These are phyloP conservation scores for Trichoderma sp. DNA, from an alignment of 2,329 filamentous ascomycete species.

Conservation along the genomic window DNA sequence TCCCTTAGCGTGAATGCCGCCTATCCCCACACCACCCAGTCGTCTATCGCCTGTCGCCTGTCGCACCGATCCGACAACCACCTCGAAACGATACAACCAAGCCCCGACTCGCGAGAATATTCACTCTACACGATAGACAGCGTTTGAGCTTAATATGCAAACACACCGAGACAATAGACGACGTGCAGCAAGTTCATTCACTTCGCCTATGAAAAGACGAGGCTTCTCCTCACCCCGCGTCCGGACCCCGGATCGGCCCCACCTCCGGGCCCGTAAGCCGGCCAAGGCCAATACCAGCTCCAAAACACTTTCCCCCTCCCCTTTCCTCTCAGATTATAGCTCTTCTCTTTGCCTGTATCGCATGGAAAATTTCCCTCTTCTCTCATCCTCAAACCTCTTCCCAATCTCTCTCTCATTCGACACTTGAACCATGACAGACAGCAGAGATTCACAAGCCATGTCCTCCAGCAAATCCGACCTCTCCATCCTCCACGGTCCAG, in stretches of 20 bases:
- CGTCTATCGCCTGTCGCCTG: neutral
- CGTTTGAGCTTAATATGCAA: accelerated
- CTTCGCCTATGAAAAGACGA: neutral
- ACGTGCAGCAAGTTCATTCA: neutral
- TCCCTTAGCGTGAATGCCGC: neutral
- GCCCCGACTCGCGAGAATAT: neutral
- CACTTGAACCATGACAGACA: neutral
- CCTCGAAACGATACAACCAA: neutral
- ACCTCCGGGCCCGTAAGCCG: neutral
- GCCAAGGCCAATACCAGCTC: neutral
- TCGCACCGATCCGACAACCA: neutral
- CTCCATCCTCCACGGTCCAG: constrained; percentile 9
- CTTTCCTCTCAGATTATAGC: neutral
- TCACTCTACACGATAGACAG: neutral
- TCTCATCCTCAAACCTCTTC: neutral
- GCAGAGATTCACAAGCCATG: neutral
- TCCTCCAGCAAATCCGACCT: neutral
- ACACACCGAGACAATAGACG: neutral
- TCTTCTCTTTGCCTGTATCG: neutral
- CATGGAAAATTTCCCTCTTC: neutral
- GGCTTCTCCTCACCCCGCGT: neutral
- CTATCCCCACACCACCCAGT: neutral
- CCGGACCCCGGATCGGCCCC: neutral
- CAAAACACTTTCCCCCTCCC: neutral
- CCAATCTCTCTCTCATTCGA: neutral